A percentile compares a stretch with the other conserved stretches of the same genome.
Conservation (phyloP, 2,329 filamentous ascomycete species). For the Trichoderma koningii region DNA sequence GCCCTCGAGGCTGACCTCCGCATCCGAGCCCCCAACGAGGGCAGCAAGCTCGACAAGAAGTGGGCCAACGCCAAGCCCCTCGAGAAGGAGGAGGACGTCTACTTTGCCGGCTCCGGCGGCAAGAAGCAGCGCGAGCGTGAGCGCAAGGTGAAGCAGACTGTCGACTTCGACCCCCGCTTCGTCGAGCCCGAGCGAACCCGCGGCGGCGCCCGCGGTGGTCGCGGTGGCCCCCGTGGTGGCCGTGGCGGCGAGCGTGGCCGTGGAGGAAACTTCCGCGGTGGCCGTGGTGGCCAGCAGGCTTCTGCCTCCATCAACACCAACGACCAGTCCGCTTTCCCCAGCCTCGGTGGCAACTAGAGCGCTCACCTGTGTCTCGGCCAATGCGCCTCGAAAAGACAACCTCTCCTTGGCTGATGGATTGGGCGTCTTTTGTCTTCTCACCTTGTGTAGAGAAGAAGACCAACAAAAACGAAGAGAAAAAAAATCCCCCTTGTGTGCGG, state of each 20-base stretch:
- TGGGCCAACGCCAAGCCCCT: conserved; percentile 82
- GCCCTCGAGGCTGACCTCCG: conserved; percentile 65
- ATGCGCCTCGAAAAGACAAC: conserved; percentile 21
- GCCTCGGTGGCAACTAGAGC: conserved; percentile 57
- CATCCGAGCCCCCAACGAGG: conserved; percentile 90
- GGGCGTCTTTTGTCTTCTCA: conserved; percentile 21
- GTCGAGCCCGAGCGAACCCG: conserved; percentile 67
- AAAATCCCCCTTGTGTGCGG: conserved; percentile 23
- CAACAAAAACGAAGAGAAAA: background rate
- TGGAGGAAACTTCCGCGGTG: conserved; percentile 46
- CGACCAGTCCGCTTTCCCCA: conserved; percentile 62
- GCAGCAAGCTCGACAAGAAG: conserved; percentile 84
- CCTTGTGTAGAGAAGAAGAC: conserved; percentile 10
- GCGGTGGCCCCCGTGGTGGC: conserved; percentile 54
- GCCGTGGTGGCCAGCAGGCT: conserved; percentile 45
- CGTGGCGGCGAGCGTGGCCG: conserved; percentile 53
- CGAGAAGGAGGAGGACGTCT: conserved; percentile 68
- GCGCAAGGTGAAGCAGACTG: conserved; percentile 85
- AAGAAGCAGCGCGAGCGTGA: conserved; percentile 86
- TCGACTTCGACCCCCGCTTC: conserved; percentile 86
- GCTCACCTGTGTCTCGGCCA: conserved; percentile 17
- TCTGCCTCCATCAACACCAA: conserved; percentile 56
- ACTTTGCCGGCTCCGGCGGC: conserved; percentile 71
- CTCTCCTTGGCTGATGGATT: conserved; percentile 25
- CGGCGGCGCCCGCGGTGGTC: conserved; percentile 55